Evolutionary conservation across 371 early-diverging fungal genomes (phyloP).

Genomic region (Mortierella sp.): DNA sequence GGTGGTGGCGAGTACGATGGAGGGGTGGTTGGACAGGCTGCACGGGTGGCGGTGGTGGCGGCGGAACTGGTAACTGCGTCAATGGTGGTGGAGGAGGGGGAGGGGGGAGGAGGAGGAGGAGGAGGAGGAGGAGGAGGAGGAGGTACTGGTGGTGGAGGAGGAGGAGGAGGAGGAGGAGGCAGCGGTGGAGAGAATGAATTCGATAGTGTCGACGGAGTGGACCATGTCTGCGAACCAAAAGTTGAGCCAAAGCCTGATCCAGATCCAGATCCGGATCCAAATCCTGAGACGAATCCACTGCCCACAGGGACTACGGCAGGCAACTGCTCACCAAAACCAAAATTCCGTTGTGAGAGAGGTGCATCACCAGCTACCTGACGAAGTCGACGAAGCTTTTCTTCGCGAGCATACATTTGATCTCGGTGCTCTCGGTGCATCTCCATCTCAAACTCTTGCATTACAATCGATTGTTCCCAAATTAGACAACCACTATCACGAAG

Average conservation of each 20-base stretch:
- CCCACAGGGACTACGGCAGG: not conserved
- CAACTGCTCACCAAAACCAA: not conserved
- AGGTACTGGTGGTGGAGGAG: conserved; percentile 43
- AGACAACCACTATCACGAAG: conserved; percentile 17
- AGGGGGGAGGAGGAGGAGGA: no score
- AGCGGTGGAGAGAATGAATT: no score
- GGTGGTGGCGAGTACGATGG: no score
- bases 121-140: conserved; percentile 21
- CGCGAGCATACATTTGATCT: not conserved
- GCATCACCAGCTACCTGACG: not conserved
- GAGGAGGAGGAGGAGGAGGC: no score
- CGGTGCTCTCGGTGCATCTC: conserved; percentile 5
- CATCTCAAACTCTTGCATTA: conserved; percentile 41
- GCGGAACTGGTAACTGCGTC: no score
- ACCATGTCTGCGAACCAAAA: no score
- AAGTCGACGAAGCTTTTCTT: not conserved
- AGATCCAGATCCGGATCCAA: not conserved
- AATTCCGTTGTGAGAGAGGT: not conserved
- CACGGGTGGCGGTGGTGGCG: no score
- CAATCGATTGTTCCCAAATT: conserved; percentile 22
- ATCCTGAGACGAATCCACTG: not conserved
- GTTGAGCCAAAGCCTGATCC: no score
- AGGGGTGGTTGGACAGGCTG: no score
- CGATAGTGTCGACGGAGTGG: no score
- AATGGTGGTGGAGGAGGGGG: no score